These are phyloP conservation scores for Pseudocercospora macadamiae DNA, from an alignment of 2,329 filamentous ascomycete genomes.

Conservation along the genomic window DNA sequence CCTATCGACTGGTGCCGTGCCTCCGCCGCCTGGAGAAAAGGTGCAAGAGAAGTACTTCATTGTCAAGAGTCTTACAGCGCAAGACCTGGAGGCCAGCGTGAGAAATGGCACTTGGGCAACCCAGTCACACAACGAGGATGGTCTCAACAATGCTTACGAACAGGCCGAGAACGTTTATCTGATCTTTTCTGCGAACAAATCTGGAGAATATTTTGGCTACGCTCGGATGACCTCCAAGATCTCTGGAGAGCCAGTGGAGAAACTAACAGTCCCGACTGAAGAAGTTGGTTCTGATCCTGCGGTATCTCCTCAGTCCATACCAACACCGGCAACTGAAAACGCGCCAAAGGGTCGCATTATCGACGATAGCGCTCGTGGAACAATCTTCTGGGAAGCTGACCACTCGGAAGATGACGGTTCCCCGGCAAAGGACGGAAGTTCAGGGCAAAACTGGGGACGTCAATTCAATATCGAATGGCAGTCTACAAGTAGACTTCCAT, in stretches of 20 bases:
- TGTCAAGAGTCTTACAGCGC: slow-evolving; percentile 86
- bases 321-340: slow-evolving; percentile 75
- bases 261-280: too few species aligned
- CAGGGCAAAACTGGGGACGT: slow-evolving; percentile 76
- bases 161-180: slow-evolving; percentile 84
- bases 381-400: slow-evolving; percentile 94
- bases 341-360: slow-evolving; percentile 85
- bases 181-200: slow-evolving; percentile 96
- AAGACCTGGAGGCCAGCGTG: slow-evolving; percentile 89
- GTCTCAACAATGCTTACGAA: slow-evolving; percentile 79
- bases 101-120: slow-evolving; percentile 90
- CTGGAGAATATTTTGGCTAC: slow-evolving; percentile 94
- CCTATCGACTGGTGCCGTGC: slow-evolving; percentile 10
- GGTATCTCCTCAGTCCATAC: slow-evolving; percentile 77
- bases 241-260: slow-evolving; percentile 71
- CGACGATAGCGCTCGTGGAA: slow-evolving; percentile 89
- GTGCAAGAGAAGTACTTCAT: slow-evolving; percentile 82
- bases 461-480: slow-evolving; percentile 92
- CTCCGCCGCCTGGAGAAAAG: slow-evolving; percentile 30
- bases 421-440: slow-evolving; percentile 44
- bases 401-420: slow-evolving; percentile 56
- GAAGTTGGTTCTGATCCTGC: slow-evolving; percentile 31
- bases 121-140: slow-evolving; percentile 88
- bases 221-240: slow-evolving; percentile 87
- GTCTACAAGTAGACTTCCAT: slow-evolving; percentile 79